Evolutionary conservation across 2,329 filamentous ascomycete genomes (phyloP), one percentile per base, ranked within the genome.

Genomic region (Colletotrichum salicis): DNA sequence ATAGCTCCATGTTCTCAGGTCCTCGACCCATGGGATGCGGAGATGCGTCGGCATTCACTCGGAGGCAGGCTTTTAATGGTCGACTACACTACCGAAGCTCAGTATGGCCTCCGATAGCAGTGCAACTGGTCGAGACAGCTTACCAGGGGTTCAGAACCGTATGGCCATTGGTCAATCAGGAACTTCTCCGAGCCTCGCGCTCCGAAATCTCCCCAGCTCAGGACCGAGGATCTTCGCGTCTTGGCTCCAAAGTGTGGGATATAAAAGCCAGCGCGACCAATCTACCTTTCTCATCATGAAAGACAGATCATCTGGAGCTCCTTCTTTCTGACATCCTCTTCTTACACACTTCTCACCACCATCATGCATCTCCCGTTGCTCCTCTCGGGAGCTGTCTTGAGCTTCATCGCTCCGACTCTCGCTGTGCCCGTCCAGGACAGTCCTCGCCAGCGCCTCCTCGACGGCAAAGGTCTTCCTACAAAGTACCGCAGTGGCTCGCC

Each of bases 381-480:
- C 37, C 37, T 71, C 13, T 62, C 64, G 1, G 68, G 68, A 24
- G 64, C 64, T 13, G 13, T 57, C 37, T 51, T 67, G 58, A 54
- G 64, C 52, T 48, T 67, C 41, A 6, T 71, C n/a, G 41, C 64
- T 24, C 64, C 64, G 15, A 35, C 41, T 5, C 37, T 62, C 31
- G 70, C 70, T 7, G 27, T 68, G 2, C 72, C 72, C 12, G 52
- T 73, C 13, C 78, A 85, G 67, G 87, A 89, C 79, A 88, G 86
- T 74, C 87, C 87, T 63, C 86, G 86, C 70, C 86, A 89, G 78
- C 86, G 87, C n/a, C 84, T 89, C 10, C 80, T 87, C 68, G 84
- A 86, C 68, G 86, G 87, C 62, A 80, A 86, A 54, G 79, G 81
- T 1, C 79, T 89, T 8, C 84, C 84, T 11, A 72, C 79, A 58